Conservation (phyloP, 2,329 filamentous ascomycete species). For the Helicocarpus griseus region DNA sequence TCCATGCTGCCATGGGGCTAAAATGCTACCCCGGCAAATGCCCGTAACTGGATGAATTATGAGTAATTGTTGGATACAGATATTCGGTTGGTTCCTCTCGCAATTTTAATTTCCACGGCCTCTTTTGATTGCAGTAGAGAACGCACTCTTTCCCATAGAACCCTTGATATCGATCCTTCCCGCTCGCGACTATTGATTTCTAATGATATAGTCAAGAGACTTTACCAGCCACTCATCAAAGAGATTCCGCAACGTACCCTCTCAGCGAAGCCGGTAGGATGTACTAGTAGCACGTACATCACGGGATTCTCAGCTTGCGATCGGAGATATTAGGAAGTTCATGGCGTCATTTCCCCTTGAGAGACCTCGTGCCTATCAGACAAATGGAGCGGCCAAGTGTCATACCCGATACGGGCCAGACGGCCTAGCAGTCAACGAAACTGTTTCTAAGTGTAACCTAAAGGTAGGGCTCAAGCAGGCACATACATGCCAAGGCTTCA, state of each 20-base stretch:
- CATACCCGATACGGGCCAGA: not conserved
- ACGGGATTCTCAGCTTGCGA: not conserved
- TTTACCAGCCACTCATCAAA: not conserved
- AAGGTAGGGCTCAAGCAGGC: not conserved
- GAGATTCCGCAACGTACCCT: not conserved
- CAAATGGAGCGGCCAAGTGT: not conserved
- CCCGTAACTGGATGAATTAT: not conserved
- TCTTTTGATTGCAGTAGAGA: too few species aligned
- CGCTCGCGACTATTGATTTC: too few species aligned
- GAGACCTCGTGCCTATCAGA: not conserved
- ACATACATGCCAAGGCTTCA: conserved; percentile 18
- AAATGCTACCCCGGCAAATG: not conserved
- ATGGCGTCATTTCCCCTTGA: not conserved
- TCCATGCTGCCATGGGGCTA: not conserved
- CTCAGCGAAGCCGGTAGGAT: not conserved
- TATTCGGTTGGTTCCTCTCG: too few species aligned
- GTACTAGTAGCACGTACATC: conserved; percentile 3
- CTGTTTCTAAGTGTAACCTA: not conserved
- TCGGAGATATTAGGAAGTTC: not conserved
- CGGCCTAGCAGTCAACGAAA: too few species aligned
- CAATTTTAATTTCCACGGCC: too few species aligned
- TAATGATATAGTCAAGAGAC: not conserved
- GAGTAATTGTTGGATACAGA: not conserved
- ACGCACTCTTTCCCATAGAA: too few species aligned
- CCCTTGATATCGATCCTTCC: too few species aligned